Conservation (phyloP, 192 early-diverging fungal species). For the Ambispora gerdemannii region DNA sequence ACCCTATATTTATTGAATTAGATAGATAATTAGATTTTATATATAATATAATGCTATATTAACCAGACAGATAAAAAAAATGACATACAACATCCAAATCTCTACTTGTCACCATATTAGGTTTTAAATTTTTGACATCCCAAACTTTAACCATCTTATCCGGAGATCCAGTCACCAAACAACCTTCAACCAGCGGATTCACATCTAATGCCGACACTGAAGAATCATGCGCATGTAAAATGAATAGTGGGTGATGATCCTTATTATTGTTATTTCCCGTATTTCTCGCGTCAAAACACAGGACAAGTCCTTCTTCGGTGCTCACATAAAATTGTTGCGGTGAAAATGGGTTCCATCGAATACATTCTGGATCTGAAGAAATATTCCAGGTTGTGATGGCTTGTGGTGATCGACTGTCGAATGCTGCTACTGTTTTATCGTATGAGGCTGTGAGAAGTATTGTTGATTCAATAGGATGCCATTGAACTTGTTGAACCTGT, state of each 20-base stretch:
- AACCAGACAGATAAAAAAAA: not conserved
- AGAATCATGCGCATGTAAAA: conserved; percentile 90
- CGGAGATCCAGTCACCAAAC: conserved; percentile 86
- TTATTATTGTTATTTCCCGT: conserved; percentile 34
- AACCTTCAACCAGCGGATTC: conserved; percentile 70
- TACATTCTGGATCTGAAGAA: conserved; percentile 82
- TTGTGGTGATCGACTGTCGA: conserved; percentile 87
- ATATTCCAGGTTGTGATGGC: conserved; percentile 67
- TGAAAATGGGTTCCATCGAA: conserved; percentile 89
- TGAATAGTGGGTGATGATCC: conserved; percentile 87
- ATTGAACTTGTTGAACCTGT: conserved; percentile 78
- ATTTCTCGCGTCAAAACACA: conserved; percentile 82
- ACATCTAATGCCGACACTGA: conserved; percentile 87
- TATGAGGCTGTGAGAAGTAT: conserved; percentile 90
- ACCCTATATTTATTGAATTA: conserved; percentile 42
- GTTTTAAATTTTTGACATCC: conserved; percentile 72
- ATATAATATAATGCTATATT: too few relatives aligned
- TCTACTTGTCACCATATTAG: conserved; percentile 81
- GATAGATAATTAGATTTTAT: not conserved
- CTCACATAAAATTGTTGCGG: conserved; percentile 76
- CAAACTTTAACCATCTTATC: conserved; percentile 95
- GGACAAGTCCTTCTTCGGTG: conserved; percentile 88
- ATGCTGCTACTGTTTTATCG: conserved; percentile 80
- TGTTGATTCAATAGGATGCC: conserved; percentile 86
- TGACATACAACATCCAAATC: conserved; percentile 70